Evolutionary conservation across 2,329 filamentous ascomycete species (phyloP).

Genomic region (Botrytis medusae): DNA sequence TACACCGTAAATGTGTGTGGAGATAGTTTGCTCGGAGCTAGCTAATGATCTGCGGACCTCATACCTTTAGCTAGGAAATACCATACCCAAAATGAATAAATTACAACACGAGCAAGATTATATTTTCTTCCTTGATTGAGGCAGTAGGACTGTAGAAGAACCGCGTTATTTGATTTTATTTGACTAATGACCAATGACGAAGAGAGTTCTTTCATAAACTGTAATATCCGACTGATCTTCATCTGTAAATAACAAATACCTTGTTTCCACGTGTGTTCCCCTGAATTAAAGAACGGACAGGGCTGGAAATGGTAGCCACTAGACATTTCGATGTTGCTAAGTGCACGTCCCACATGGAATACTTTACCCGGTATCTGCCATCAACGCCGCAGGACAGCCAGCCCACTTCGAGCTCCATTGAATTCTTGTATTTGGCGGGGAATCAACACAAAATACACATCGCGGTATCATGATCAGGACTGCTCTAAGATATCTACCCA

Average conservation of each 20-base stretch:
- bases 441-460: neutral
- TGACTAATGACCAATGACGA: neutral
- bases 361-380: neutral
- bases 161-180: neutral
- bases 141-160: neutral
- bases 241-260: neutral
- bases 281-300: neutral
- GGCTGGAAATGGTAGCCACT: neutral
- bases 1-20: neutral
- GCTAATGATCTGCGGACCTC: slow-evolving; percentile 1
- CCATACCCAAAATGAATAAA: slow-evolving; percentile 1
- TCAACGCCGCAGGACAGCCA: neutral
- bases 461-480: slow-evolving; percentile 15
- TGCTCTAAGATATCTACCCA: slow-evolving; percentile 4
- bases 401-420: neutral
- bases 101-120: neutral
- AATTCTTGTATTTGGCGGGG: neutral
- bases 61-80: neutral
- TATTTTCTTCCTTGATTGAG: neutral
- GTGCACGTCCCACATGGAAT: slow-evolving; percentile 15
- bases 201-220: neutral
- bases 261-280: neutral
- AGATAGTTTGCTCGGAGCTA: neutral
- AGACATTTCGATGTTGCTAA: neutral
- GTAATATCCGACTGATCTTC: slow-evolving; percentile 12